Evolutionary conservation across 768 basidiomycete species (phyloP), one percentile per base, ranked within the genome.

Genomic region (Suillus brevipes): DNA sequence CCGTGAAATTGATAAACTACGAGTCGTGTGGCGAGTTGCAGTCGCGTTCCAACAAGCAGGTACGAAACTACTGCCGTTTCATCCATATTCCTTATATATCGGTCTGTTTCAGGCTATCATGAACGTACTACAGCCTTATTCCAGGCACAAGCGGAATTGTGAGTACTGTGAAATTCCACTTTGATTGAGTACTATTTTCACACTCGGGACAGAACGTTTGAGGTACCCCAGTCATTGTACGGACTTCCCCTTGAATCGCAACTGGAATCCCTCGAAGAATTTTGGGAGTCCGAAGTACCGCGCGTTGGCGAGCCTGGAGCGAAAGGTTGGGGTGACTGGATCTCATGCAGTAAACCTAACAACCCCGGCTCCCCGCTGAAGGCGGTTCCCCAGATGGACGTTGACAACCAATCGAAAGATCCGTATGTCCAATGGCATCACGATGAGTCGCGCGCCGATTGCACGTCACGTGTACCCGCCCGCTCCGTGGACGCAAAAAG

Each of bases 81-180:
- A 16, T 61, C 38, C 63, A 64, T 53, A 73, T 52, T 50, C 34
- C 9, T 60, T 34, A n/a, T n/a, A n/a, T n/a, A 25, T 42, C 28
- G 38, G 34, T 20, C 13, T 18, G 31, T 43, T 70, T 34, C 69
- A 94, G 92, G 92, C 14, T 94, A 84, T 67, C 67, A 80, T 50
- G 93, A 95, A 76, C 85, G 89, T 57, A 89, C 90, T 14, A 87
- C 82, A 61, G 91, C 91, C 4, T 78, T 93, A 71, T 90, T 93
- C 70, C 93, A 95, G 73, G 91, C 91, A 12, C 91, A 95, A 75
- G 85, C 89, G 18, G 93, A 94, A 77, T 70, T 94, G 92, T 94
- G 78, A 69, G 88, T 74, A 56, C 61, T 55, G 58, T 60, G 9
- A 13, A 50, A 50, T 52, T 37, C 45, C 43, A 42, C 34, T 61